Base-by-base conservation (phyloP, 192 early-diverging fungal genomes). In the Phycomyces blakesleeanus region DNA sequence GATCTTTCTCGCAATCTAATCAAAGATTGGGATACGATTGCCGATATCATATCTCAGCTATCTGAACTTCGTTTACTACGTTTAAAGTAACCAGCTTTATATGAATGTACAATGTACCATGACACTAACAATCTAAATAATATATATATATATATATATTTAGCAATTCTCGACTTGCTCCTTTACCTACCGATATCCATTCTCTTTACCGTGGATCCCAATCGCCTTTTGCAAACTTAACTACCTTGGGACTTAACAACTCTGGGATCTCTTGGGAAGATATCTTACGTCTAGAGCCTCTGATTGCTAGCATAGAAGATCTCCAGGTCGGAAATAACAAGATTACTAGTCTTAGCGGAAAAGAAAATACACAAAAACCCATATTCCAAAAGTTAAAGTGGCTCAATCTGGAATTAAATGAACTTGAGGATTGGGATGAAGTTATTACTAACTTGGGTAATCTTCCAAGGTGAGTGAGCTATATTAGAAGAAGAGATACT, bases 1-100 rank as follows among this genome's bases (percentile, higher is more conserved):
- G 81, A 85, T 71, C 61, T 85, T 9, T 82, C 84, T 14, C 63
- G 71, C n/a, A 84, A 83, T 24, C 38, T 85, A 20, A 53, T 85
- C 12, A 51, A 67, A 5, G 64, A 76, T 25, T 85, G 79, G 79
- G 39, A 79, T 18, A 74, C 71, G 1, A 59, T 85, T 50, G 76
- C 76, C 10, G 40, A 69, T 10, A 83, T 85, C 39, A 63, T 66
- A 51, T 55, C 57, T 1, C 82, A 78, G 50, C 61, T 85, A 4
- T 44, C 59, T 2, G 62, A 70, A 20, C 57, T 85, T 11, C 54
- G 61, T 25, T 52, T 76, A 21, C 57, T 85, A 20, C 71, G 84
- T 27, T 52, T 85, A 57, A 84, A 72, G 81, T 81, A 68, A 67
- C 62, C 51, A 12, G 3, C 24, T 21, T 40, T 6, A 5, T n/a